Base-by-base conservation (phyloP, 2,329 filamentous ascomycete genomes). In the Didymella glomerata region DNA sequence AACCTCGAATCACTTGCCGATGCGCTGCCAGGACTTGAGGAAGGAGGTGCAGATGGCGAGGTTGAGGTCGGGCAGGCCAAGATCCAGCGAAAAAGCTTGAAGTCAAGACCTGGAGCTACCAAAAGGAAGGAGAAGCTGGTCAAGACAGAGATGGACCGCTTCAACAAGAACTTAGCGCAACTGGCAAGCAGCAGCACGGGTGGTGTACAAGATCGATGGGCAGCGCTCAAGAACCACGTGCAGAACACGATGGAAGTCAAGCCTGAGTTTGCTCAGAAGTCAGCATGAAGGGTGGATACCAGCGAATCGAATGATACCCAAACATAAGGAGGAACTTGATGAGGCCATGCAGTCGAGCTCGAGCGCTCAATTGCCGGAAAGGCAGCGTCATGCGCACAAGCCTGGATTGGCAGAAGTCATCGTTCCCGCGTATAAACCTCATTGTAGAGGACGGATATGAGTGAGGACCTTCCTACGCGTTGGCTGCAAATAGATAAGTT, bases 211-310 rank as follows among this genome's bases (percentile, higher is more conserved):
- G 75, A 69, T 54, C 71, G 90, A 54, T 97, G 92, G 90, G 90
- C 90, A 28, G 92, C 92, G 16, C 76, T 98, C 76, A 86, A 93
- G 68, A 88, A 83, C 10, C 96, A 94, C 73, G 96, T 97, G 50
- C 89, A 91, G 1, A 85, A 88, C 41, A 97, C 92, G 1, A 92
- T 97, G 88, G 92, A 97, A 79, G 90, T 92, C 77, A 94, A 94
- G 68, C 87, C 90, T 14, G 91, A 90, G 3, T 96, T 96, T 73
- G 60, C 52, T 8, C 68, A 71, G 54, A 69, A 62, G 27, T 61
- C 41, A 61, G 28, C 14, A 7, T 24, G 32, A n/a, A 27, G 36
- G 9, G 18, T 13, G 13, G 16, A 20, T 18, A n/a, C n/a, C 14
- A 32, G 13, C 30, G 24, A 7, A 41, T 16, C 30, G n/a, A 47